A percentile compares a stretch with the other conserved stretches of the same genome.
Evolutionary conservation across 805 yeast species (phyloP).

Genomic region (Wickerhamomyces pijperi): DNA sequence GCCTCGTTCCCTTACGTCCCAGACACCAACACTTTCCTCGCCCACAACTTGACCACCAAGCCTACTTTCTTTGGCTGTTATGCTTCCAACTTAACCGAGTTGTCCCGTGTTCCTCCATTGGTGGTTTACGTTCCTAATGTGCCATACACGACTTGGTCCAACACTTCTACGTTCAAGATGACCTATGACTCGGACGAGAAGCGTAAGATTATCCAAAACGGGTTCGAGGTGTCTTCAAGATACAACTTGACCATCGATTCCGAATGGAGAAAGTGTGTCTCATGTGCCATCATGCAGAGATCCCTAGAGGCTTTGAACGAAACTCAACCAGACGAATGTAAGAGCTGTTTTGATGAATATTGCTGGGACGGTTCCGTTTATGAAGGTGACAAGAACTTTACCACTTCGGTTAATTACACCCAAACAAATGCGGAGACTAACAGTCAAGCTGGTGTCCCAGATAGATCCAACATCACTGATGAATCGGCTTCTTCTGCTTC

Average conservation of each 20-base stretch:
- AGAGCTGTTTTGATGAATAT: slow-evolving; percentile 51
- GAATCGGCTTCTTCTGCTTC: slow-evolving; percentile 1
- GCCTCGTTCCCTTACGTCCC: slow-evolving; percentile 78
- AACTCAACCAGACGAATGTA: slow-evolving; percentile 52
- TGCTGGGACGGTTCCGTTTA: slow-evolving; percentile 54
- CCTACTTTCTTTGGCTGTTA: slow-evolving; percentile 85
- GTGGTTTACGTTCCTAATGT: slow-evolving; percentile 70
- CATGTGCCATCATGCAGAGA: slow-evolving; percentile 74
- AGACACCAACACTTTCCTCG: slow-evolving; percentile 47
- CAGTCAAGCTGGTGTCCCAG: slow-evolving; percentile 3
- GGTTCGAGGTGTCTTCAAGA: slow-evolving; percentile 59
- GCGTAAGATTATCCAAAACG: slow-evolving; percentile 54
- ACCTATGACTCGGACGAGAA: slow-evolving; percentile 48
- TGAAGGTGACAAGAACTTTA: background rate
- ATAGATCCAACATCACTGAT: slow-evolving; percentile 1
- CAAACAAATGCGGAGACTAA: background rate
- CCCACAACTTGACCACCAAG: slow-evolving; percentile 46
- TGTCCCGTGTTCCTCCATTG: slow-evolving; percentile 54
- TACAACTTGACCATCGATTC: slow-evolving; percentile 55
- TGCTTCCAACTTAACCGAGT: slow-evolving; percentile 45
- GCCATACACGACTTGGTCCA: slow-evolving; percentile 53
- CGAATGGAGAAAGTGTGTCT: slow-evolving; percentile 65
- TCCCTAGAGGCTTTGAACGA: slow-evolving; percentile 53
- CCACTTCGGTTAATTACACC: background rate
- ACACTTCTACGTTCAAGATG: slow-evolving; percentile 64